phyloP scores from a whole-genome alignment of 1,139 yeast genomes.

The Ogataea hybrid region DNA sequence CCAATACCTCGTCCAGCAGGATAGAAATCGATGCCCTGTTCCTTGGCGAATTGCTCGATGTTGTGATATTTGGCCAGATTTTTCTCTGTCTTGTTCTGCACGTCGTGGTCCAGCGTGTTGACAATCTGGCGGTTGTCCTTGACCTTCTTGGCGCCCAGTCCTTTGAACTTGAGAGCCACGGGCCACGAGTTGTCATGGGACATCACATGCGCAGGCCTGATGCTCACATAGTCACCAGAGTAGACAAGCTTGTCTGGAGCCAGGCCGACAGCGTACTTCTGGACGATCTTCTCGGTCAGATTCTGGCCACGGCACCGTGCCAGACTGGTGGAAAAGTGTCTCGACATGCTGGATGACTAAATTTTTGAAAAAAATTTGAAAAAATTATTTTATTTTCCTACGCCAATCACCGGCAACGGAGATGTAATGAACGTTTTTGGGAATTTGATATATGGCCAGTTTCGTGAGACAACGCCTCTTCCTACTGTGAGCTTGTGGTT shows the following conservation, averaged over 20 bases:
- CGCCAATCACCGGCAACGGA: constrained; percentile 9
- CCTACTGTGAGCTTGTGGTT: too few relatives aligned
- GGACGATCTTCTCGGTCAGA: constrained; percentile 93
- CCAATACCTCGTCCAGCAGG: constrained; percentile 99
- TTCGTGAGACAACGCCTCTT: too few relatives aligned
- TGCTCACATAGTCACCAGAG: constrained; percentile 93
- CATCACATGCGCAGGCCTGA: constrained; percentile 97
- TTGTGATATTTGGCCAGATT: constrained; percentile 84
- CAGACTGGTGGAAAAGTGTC: constrained; percentile 24
- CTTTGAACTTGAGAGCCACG: constrained; percentile 93
- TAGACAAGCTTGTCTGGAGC: constrained; percentile 68
- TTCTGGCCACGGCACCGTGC: constrained; percentile 56
- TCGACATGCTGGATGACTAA: constrained; percentile 11
- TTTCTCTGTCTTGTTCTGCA: constrained; percentile 86
- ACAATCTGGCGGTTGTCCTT: constrained; percentile 88
- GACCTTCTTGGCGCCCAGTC: constrained; percentile 83
- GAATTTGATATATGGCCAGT: background rate
- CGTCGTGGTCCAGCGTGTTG: constrained; percentile 96
- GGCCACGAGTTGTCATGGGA: constrained; percentile 99
- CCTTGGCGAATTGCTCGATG: constrained; percentile 82
- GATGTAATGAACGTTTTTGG: constrained; percentile 3
- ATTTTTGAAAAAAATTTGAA: constrained; percentile 2
- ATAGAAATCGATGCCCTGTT: constrained; percentile 94
- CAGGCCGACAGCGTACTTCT: constrained; percentile 83
- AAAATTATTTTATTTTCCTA: background rate